A percentile compares a stretch with the other conserved stretches of the same genome.
Conservation (phyloP, 2,329 filamentous ascomycete species). For the Helicocarpus griseus region DNA sequence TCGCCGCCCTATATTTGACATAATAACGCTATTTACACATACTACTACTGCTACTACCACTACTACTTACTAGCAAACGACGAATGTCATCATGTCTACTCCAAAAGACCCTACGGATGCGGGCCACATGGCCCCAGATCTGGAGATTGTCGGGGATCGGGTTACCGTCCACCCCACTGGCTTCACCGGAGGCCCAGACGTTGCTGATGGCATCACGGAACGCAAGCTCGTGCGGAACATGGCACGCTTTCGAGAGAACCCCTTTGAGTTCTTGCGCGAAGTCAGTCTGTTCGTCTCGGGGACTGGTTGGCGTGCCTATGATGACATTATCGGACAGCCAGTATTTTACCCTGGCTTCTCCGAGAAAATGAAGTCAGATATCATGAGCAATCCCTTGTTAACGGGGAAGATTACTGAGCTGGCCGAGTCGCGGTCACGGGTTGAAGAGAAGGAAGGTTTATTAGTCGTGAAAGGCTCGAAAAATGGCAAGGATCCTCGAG, state of each 20-base stretch:
- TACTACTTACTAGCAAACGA: no score
- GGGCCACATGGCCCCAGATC: conserved; percentile 50
- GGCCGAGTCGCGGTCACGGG: conserved; percentile 60
- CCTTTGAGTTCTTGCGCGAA: conserved; percentile 77
- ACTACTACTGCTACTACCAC: no score
- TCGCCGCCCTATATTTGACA: background rate
- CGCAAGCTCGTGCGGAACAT: conserved; percentile 56
- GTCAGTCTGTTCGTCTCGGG: conserved; percentile 88
- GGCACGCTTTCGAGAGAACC: conserved; percentile 69
- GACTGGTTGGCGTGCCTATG: conserved; percentile 90
- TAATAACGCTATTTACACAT: background rate
- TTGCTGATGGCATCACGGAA: conserved; percentile 40
- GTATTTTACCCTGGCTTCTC: conserved; percentile 89
- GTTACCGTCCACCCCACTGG: conserved; percentile 67
- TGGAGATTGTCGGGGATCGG: conserved; percentile 65
- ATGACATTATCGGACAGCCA: conserved; percentile 78
- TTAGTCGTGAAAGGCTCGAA: conserved; percentile 37
- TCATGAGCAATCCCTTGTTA: conserved; percentile 67
- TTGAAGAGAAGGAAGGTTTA: conserved; percentile 68
- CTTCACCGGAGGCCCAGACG: conserved; percentile 35
- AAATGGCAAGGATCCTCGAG: conserved; percentile 9
- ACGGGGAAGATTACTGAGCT: conserved; percentile 65
- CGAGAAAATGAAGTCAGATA: conserved; percentile 73
- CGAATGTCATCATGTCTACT: conserved; percentile 19
- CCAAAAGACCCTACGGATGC: conserved; percentile 20